Conservation (phyloP, 805 yeast genomes). For the Helenozyma baotianmanensis region DNA sequence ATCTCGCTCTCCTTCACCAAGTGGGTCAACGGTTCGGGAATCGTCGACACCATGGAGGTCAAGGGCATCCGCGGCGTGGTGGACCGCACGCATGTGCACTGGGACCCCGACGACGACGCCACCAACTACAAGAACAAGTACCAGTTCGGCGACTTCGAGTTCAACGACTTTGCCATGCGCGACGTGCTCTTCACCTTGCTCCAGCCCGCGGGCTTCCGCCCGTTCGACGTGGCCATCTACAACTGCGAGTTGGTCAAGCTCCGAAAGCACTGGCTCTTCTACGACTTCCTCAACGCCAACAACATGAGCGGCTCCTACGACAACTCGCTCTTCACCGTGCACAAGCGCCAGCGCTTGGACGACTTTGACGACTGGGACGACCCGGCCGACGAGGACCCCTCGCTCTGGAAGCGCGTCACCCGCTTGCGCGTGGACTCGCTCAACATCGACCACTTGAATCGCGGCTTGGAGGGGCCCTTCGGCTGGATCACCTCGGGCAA, state of each 20-base stretch:
- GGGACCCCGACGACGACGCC: constrained; percentile 82
- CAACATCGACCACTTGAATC: constrained; percentile 81
- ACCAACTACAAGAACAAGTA: constrained; percentile 69
- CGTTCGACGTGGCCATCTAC: constrained; percentile 83
- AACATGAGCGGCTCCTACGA: constrained; percentile 89
- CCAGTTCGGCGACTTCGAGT: constrained; percentile 88
- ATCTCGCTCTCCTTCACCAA: constrained; percentile 75
- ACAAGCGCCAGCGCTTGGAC: constrained; percentile 61
- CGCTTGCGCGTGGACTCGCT: constrained; percentile 81
- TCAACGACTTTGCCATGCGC: constrained; percentile 74
- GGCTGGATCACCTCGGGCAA: constrained; percentile 95
- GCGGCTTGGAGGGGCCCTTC: constrained; percentile 90
- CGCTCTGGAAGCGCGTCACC: constrained; percentile 56
- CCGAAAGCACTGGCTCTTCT: constrained; percentile 90
- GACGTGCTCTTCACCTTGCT: constrained; percentile 78
- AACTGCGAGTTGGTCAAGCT: constrained; percentile 75
- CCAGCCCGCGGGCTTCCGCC: constrained; percentile 79
- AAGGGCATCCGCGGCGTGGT: constrained; percentile 88
- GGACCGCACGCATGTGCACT: constrained; percentile 81
- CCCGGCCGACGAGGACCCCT: constrained; percentile 11
- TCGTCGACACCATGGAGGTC: constrained; percentile 68
- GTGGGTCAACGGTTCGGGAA: constrained; percentile 89
- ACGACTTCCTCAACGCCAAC: constrained; percentile 80
- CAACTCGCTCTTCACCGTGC: constrained; percentile 87
- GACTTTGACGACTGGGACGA: constrained; percentile 31